Evolutionary conservation across 208 protist genomes (phyloP), one percentile per base, ranked within the genome.

Genomic region (Trypanosoma avium): DNA sequence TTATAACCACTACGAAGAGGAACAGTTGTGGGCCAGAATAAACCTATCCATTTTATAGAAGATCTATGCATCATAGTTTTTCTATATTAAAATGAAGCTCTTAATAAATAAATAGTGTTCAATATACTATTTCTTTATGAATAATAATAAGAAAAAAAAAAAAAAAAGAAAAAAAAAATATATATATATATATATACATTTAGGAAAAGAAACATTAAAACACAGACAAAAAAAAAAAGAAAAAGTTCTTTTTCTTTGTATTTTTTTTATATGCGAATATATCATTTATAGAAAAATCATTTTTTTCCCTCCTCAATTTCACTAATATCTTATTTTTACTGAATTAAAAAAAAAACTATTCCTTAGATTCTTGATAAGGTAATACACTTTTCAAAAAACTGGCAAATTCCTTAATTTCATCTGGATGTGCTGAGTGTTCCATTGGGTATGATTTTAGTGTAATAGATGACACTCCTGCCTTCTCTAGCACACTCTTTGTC

Each of bases 371-470:
- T n/a, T 48, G 6, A 3, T 60, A 5, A 33, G 87, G 84, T 36
- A 94, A 68, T 36, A 87, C 79, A 7, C 66, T 43, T 33, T 61
- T 27, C 24, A 97, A 52, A 38, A 93, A 95, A 5, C 22, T 43
- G 32, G 36, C 61, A 27, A 97, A 43, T 48, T 91, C 84, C 22
- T 90, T 56, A 12, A 97, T 77, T 69, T 97, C 92, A 45, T 91
- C 43, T 19, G 72, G 81, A 26, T 77, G 42, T 19, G 75, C 68
- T 4, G 76, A 84, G 83, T 97, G 92, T 58, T 77, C 70, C 88
- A 97, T 95, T 70, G 77, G 61, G 75, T 94, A 97, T 61, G 76
- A 71, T 43, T 82, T 72, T 17, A 93, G 74, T 22, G 73, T 77
- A 15, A 93, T 63, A 9, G 53, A 21, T 26, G 67, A 49, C 42